Evolutionary conservation across 805 yeast species (phyloP), one percentile per base, ranked within the genome.

Genomic region (Myxozyma udenii): DNA sequence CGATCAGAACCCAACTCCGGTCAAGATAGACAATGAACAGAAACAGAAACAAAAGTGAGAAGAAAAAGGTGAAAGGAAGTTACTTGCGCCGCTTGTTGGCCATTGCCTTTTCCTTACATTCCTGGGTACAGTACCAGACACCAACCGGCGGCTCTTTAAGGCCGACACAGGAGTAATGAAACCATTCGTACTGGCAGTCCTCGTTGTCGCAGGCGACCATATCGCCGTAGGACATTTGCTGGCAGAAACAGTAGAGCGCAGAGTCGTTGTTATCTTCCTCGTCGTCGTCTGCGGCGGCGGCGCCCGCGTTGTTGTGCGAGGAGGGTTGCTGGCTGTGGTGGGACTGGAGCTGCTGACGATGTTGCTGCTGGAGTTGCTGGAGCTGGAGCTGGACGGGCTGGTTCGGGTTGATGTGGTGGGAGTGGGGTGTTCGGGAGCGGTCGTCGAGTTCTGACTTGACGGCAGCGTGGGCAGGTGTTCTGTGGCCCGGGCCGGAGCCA

Each of bases 141-240:
- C 93, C 95, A 63, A 82, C 81, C 2, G 98, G 98, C 3, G 95
- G 96, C 46, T 81, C 83, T 18, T 81, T 83, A 53, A 91, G 73
- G 1, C 95, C 95, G 38, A 91, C 96, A 73, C 98, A 93, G 50
- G 83, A 84, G 76, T 90, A 91, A 69, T 93, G 98, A 71, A 91
- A 91, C 98, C 98, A 91, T 66, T 88, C 96, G 59, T 76, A 82
- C 64, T 82, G 80, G 73, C 98, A 93, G 61, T 84, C 82, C 22
- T 84, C 85, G 57, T 88, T 86, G 66, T 91, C 98, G 70, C 98
- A 91, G 0, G 93, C 97, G 60, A 91, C 87, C 98, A 91, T 91
- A 62, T 84, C 87, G 22, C 98, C 98, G 69, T 84, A 87, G 0
- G 97, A 89, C 0, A 86, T 95, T 61, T 90, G 88, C 65, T 88